These are phyloP conservation scores for Cordyceps tenuipes DNA, from an alignment of 2,329 filamentous ascomycete genomes.

Conservation along the genomic window DNA sequence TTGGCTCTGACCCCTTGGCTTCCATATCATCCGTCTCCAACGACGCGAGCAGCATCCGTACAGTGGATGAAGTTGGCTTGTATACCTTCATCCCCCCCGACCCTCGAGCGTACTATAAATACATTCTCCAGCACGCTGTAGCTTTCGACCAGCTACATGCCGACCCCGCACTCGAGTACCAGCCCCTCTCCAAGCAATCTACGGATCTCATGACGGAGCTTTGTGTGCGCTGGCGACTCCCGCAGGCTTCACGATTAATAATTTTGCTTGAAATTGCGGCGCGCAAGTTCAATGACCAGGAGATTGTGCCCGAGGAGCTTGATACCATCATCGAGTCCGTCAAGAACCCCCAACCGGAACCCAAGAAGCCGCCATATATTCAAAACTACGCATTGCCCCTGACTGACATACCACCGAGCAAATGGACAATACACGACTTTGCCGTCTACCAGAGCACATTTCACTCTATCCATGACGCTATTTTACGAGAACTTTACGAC, in stretches of 20 bases:
- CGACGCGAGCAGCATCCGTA: slow-evolving; percentile 42
- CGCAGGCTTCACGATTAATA: slow-evolving; percentile 70
- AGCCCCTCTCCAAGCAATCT: slow-evolving; percentile 65
- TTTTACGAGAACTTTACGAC: slow-evolving; percentile 81
- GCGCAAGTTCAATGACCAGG: slow-evolving; percentile 77
- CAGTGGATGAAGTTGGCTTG: slow-evolving; percentile 52
- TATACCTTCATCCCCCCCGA: slow-evolving; percentile 90
- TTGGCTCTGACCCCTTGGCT: slow-evolving; percentile 56
- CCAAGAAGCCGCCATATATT: slow-evolving; percentile 54
- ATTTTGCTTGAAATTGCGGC: slow-evolving; percentile 76
- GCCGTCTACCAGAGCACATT: slow-evolving; percentile 68
- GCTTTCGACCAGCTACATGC: slow-evolving; percentile 53
- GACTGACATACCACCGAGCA: slow-evolving; percentile 47
- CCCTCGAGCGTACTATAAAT: slow-evolving; percentile 72
- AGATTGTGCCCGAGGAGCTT: slow-evolving; percentile 71
- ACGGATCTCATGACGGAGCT: slow-evolving; percentile 78
- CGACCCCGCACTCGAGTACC: slow-evolving; percentile 39
- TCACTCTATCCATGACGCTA: slow-evolving; percentile 65
- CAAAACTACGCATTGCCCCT: slow-evolving; percentile 43
- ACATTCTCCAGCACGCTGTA: slow-evolving; percentile 71
- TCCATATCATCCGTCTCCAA: slow-evolving; percentile 60
- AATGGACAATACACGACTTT: slow-evolving; percentile 63
- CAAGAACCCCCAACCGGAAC: slow-evolving; percentile 61
- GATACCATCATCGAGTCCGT: slow-evolving; percentile 76
- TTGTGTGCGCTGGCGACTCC: slow-evolving; percentile 80